Conservation (phyloP, 345 rosid species). For the Laguncularia racemosa region DNA sequence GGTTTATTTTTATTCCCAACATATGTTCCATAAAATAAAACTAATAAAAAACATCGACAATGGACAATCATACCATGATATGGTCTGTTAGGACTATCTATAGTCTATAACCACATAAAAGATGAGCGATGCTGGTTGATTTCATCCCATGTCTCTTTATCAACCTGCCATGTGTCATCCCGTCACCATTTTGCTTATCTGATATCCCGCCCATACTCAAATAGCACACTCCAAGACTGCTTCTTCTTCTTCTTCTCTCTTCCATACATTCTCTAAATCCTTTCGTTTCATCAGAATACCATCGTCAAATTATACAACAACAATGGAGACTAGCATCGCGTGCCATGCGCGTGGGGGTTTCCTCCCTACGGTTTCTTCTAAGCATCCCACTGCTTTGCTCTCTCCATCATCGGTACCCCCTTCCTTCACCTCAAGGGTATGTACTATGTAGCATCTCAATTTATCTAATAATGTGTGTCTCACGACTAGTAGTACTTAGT, state of each 20-base stretch:
- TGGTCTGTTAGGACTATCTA: constrained; percentile 12
- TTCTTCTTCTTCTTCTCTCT: not conserved
- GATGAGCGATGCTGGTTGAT: constrained; percentile 26
- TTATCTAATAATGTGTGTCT: not conserved
- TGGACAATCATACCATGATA: constrained; percentile 4
- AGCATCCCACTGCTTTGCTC: constrained; percentile 51
- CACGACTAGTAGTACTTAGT: no score
- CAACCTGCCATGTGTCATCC: constrained; percentile 14
- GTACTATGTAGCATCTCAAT: not conserved
- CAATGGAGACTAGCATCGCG: constrained; percentile 67
- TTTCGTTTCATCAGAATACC: no score
- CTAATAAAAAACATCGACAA: no score
- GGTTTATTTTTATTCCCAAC: no score
- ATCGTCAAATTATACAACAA: not conserved
- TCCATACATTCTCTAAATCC: not conserved
- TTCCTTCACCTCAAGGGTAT: constrained; percentile 62
- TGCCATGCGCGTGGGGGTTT: constrained; percentile 59
- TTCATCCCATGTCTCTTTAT: constrained; percentile 15
- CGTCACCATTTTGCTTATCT: constrained; percentile 26
- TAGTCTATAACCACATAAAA: constrained; percentile 40
- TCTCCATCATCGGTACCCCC: constrained; percentile 52
- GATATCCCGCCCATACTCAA: constrained; percentile 1
- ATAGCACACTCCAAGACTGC: not conserved
- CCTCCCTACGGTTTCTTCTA: constrained; percentile 60
- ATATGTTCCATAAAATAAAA: no score